Base-by-base conservation (phyloP, 2,329 filamentous ascomycete genomes). In the Nigrospora sphaerica region DNA sequence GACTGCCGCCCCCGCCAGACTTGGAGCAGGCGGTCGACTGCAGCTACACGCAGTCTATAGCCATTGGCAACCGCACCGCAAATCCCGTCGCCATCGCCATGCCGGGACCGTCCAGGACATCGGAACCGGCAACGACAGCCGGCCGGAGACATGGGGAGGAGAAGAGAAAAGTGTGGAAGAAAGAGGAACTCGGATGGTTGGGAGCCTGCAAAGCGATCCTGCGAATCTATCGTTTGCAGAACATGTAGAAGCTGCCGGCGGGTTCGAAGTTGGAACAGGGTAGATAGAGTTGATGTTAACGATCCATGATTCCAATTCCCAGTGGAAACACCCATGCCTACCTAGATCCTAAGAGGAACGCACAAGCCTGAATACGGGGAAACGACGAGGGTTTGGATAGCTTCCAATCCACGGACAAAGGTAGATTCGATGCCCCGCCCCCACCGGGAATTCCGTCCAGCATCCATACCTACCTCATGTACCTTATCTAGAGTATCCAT, bases 151-250 rank as follows among this genome's bases (percentile, higher is more conserved):
- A 61, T 41, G 61, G 64, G 5, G 47, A 55, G 0, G 55, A 54
- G 42, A 61, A 55, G 0, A 64, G 19, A 7, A 23, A 54, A 52
- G 65, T 62, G 9, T 75, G 72, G 72, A 62, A 60, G 42, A 67
- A 63, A 45, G 58, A 65, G 44, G 59, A 67, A 57, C 53, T 76
- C 10, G 73, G 73, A 1, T 77, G 73, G 73, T 43, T 50, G 17
- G 73, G 73, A 2, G 73, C 73, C 0, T 61, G 66, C 32, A 70
- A 67, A 62, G 64, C 65, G 46, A 64, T 71, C 31, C 57, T 66
- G 35, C 62, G 65, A 42, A 35, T 62, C 11, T 62, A 60, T 41
- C 57, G 53, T 40, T 49, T 61, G 11, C 55, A 56, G 51, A 55
- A 55, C 39, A 38, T 38, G 32, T 33, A 45, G 42, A 45, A 38